Conservation (phyloP, 345 rosid genomes). For the Leavenworthia alabamica region DNA sequence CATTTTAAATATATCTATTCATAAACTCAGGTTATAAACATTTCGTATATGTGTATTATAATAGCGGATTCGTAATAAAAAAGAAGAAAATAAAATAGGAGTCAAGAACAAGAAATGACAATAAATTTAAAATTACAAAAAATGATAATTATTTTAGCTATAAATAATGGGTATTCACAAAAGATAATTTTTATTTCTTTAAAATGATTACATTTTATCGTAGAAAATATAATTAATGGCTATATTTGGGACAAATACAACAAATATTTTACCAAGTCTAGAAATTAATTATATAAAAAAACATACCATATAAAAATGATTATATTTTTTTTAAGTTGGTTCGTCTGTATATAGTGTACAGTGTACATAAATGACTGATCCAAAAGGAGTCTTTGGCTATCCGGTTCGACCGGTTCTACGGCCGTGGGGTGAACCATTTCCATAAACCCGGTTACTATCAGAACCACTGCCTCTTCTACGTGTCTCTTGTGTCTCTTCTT, state of each 20-base stretch:
- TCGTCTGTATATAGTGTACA: not conserved
- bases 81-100: not conserved
- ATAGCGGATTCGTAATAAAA: not conserved
- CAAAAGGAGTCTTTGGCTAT: slow-evolving; percentile 16
- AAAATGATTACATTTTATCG: not conserved
- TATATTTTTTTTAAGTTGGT: too few species aligned
- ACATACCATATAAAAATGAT: too few species aligned
- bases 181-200: not conserved
- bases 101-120: not conserved
- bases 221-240: not conserved
- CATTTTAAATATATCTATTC: not conserved
- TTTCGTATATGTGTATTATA: not conserved
- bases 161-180: not conserved
- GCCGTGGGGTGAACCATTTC: slow-evolving; percentile 8
- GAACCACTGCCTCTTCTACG: slow-evolving; percentile 18
- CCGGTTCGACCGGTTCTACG: slow-evolving; percentile 25
- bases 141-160: not conserved
- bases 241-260: not conserved
- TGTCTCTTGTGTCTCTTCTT: slow-evolving; percentile 26
- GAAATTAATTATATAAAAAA: not conserved
- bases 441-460: slow-evolving; percentile 9
- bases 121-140: not conserved
- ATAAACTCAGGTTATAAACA: not conserved
- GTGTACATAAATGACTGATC: not conserved
- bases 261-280: not conserved